These are phyloP conservation scores for Daldinia loculata DNA, from an alignment of 495 filamentous ascomycete genomes.

Conservation along the genomic window DNA sequence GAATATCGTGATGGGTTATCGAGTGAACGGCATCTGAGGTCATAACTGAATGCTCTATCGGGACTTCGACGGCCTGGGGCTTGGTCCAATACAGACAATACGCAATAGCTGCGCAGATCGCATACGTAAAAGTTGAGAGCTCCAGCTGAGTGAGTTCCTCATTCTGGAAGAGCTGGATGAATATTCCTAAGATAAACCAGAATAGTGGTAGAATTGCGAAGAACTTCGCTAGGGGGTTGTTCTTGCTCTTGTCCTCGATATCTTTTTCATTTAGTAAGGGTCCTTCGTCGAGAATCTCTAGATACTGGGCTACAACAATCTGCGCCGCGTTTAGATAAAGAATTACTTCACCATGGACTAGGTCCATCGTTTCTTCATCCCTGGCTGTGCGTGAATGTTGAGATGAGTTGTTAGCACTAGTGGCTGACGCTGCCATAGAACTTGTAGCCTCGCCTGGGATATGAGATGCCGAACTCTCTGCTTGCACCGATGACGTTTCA, in stretches of 20 bases:
- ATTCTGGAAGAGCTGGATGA: neutral
- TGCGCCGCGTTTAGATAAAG: neutral
- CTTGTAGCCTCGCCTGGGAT: neutral
- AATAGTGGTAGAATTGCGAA: neutral
- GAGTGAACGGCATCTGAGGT: neutral
- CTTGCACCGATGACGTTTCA: too few relatives aligned
- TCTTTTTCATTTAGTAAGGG: neutral
- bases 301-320: neutral
- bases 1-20: neutral
- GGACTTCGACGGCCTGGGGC: neutral
- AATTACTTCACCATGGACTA: neutral
- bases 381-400: neutral
- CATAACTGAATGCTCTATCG: neutral
- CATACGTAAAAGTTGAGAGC: neutral
- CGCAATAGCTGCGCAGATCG: neutral
- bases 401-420: neutral
- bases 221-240: neutral
- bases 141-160: neutral
- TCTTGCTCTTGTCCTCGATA: slow-evolving; percentile 1
- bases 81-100: slow-evolving; percentile 3
- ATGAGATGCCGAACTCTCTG: neutral
- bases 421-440: neutral
- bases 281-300: neutral
- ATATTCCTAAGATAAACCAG: neutral
- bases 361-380: neutral